A percentile compares a stretch with the other conserved stretches of the same genome.
phyloP scores from a whole-genome alignment of 2,329 filamentous ascomycete genomes.

The Pyricularia grisea region DNA sequence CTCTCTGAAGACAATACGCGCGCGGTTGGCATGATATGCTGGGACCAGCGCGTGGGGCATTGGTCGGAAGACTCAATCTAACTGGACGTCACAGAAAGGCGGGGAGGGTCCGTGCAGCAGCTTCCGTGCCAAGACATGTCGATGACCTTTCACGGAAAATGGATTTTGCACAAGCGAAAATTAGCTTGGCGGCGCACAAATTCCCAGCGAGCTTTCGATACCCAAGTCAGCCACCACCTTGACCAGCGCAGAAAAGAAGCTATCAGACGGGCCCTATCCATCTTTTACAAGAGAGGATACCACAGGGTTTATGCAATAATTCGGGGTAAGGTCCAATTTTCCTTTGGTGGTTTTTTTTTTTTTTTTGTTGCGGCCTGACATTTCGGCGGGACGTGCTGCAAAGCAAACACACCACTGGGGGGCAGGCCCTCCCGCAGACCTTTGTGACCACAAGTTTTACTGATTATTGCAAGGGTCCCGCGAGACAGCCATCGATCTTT shows the following conservation, averaged over 20 bases:
- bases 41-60: neutral
- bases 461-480: neutral
- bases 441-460: slow-evolving; percentile 1
- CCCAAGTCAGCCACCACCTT: neutral
- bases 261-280: neutral
- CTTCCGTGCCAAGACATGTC: neutral
- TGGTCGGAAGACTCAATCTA: neutral
- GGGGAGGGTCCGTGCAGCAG: neutral
- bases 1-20: neutral
- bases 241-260: neutral
- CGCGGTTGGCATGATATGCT: neutral
- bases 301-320: slow-evolving; percentile 1
- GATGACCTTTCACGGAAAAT: slow-evolving; percentile 6
- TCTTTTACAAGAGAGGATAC: neutral
- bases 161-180: slow-evolving; percentile 9
- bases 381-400: neutral
- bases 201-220: slow-evolving; percentile 2
- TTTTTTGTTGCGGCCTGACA: neutral
- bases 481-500: neutral
- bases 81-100: neutral
- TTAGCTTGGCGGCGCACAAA: slow-evolving; percentile 7
- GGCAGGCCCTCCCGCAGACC: neutral
- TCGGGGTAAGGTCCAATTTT: slow-evolving; percentile 2
- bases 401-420: neutral
- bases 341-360: neutral